Evolutionary conservation across 148 eudicot species (phyloP).

Genomic region (Pouteria glomerata): DNA sequence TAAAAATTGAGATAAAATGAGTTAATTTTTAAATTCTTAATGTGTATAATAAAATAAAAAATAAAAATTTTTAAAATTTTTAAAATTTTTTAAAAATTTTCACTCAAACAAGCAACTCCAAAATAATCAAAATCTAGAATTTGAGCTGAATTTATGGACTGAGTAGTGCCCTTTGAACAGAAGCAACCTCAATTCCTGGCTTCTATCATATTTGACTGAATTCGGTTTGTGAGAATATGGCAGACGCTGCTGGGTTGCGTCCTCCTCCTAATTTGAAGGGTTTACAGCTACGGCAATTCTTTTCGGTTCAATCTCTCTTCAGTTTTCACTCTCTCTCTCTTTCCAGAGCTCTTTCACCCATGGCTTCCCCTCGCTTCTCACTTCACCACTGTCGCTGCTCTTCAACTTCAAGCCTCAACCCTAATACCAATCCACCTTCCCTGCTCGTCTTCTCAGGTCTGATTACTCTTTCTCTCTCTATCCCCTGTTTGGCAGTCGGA

Average conservation of each 20-base stretch:
- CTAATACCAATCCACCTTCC: slow-evolving; percentile 37
- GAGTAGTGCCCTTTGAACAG: too few species aligned
- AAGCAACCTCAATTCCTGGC: too few species aligned
- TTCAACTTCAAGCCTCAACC: slow-evolving; percentile 8
- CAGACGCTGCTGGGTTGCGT: slow-evolving; percentile 31
- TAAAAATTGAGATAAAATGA: too few species aligned
- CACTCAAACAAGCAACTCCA: too few species aligned
- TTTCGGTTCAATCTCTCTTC: background rate
- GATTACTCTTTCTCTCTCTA: background rate
- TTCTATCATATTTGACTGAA: too few species aligned
- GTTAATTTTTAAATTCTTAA: too few species aligned
- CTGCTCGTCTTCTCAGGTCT: slow-evolving; percentile 79
- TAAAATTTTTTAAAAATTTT: too few species aligned
- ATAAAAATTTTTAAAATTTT: too few species aligned
- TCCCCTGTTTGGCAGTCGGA: background rate
- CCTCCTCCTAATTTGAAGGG: slow-evolving; percentile 15
- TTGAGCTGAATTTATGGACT: too few species aligned
- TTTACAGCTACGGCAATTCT: slow-evolving; percentile 1
- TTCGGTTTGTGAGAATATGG: slow-evolving; percentile 39
- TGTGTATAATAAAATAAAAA: too few species aligned
- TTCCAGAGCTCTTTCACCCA: background rate
- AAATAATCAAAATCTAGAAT: too few species aligned
- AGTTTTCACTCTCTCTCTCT: slow-evolving; percentile 1
- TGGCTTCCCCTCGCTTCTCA: slow-evolving; percentile 11
- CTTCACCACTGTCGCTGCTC: too few species aligned